Evolutionary conservation across 257 asterid genomes (phyloP), one percentile per base, ranked within the genome.

Genomic region (Lavandula angustifolia): DNA sequence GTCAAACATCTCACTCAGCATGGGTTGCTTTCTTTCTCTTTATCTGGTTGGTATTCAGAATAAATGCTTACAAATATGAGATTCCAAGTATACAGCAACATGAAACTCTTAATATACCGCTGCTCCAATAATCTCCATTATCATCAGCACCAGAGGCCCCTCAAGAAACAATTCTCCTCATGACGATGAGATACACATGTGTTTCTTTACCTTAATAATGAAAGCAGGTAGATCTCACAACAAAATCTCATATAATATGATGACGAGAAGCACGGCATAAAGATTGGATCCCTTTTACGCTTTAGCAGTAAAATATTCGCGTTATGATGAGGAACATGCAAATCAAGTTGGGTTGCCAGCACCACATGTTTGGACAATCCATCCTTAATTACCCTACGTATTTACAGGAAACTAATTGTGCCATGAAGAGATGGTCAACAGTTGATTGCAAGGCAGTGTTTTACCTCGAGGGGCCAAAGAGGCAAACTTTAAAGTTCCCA

Each of bases 401-500:
- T n/a, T n/a, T n/a, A n/a, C n/a, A n/a, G n/a, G n/a, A 9, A 60
- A 29, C 6, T 1, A 48, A 42, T n/a, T 31, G 43, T 63, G 59
- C 16, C 16, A 27, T 43, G 4, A 18, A 13, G 61, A 43, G 16
- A 47, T 16, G 32, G 56, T 48, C 42, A 40, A 49, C 32, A 31
- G 17, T 66, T 54, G 35, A 54, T 38, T 52, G 17, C 13, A 29
- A 62, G 43, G 56, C 16, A 44, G 34, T 0, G 14, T 4, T 62
- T 77, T 72, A 94, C 99, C 99, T 90, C 99, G 97, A 86, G 35
- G 97, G 92, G 56, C 99, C 99, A 73, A 94, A 90, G 60, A 90
- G 97, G 88, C 99, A 94, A 48, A 94, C 99, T 86, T 94, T 94
- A 66, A 94, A 87, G 81, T 90, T 94, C 72, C 97, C 99, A 75